Evolutionary conservation across 495 filamentous ascomycete genomes (phyloP).

Genomic region (Neurospora tetrasperma): DNA sequence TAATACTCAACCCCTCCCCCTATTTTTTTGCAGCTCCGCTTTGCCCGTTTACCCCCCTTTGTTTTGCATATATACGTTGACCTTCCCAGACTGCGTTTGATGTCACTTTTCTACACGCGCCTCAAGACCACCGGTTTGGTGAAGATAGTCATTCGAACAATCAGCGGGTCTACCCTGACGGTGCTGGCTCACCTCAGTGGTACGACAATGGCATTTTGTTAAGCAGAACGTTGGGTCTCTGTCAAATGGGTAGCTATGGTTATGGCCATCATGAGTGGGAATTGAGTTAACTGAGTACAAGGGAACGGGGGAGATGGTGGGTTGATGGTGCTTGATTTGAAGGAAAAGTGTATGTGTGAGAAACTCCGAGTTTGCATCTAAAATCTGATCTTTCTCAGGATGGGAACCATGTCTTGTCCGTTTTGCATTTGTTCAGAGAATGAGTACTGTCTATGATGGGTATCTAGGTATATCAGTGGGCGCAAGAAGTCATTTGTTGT

Average conservation of each 20-base stretch:
- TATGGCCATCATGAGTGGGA: not conserved
- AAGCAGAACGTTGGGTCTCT: not conserved
- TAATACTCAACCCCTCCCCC: slow-evolving; percentile 8
- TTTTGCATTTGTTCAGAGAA: not conserved
- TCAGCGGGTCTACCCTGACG: not conserved
- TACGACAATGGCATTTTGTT: not conserved
- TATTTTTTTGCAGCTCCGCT: not conserved
- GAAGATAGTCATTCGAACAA: not conserved
- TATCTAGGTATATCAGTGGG: not conserved
- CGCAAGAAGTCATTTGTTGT: not conserved
- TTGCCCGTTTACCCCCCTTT: not conserved
- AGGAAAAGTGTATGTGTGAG: not conserved
- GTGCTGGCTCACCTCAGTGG: not conserved
- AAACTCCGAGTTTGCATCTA: not conserved
- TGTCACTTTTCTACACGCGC: not conserved
- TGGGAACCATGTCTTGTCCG: not conserved
- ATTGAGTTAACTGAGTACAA: not conserved
- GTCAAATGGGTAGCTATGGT: not conserved
- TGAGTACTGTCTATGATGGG: not conserved
- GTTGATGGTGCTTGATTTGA: not conserved
- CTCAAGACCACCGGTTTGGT: not conserved
- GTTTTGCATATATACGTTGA: not conserved
- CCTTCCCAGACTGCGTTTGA: not conserved
- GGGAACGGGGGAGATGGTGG: not conserved
- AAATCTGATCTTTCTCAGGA: not conserved